phyloP scores from a whole-genome alignment of 2,329 filamentous ascomycete species.

The Aspergillus clavatus region DNA sequence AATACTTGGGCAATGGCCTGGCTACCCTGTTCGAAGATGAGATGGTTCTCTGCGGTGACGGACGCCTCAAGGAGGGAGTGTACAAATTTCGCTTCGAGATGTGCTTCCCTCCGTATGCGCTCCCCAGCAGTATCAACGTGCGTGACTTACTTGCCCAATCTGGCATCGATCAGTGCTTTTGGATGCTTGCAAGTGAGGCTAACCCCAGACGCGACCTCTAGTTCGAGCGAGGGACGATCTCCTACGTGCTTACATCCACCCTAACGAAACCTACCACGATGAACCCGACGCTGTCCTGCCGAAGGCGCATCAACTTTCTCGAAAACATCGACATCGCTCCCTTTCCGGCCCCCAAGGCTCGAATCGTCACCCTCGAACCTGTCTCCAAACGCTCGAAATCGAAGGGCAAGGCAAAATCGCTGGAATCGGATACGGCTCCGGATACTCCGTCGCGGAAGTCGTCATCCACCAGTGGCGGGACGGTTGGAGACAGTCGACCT shows the following conservation, averaged over 20 bases:
- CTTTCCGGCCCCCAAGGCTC: slow-evolving; percentile 67
- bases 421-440: slow-evolving; percentile 35
- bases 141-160: slow-evolving; percentile 33
- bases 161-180: background rate
- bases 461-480: slow-evolving; percentile 37
- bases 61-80: slow-evolving; percentile 57
- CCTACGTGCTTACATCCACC: slow-evolving; percentile 85
- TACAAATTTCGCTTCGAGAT: slow-evolving; percentile 64
- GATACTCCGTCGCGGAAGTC: slow-evolving; percentile 45
- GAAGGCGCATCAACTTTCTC: slow-evolving; percentile 71
- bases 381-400: slow-evolving; percentile 66
- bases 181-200: slow-evolving; percentile 1
- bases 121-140: slow-evolving; percentile 91
- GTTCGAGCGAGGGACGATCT: slow-evolving; percentile 93
- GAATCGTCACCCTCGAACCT: slow-evolving; percentile 81
- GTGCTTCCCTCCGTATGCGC: slow-evolving; percentile 53
- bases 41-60: slow-evolving; percentile 59
- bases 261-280: slow-evolving; percentile 86
- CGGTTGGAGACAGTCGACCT: slow-evolving; percentile 33
- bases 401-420: slow-evolving; percentile 49
- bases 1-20: slow-evolving; percentile 61
- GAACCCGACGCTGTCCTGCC: slow-evolving; percentile 70
- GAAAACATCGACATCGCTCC: slow-evolving; percentile 81
- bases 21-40: slow-evolving; percentile 63
- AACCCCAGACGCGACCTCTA: slow-evolving; percentile 34